Evolutionary conservation across 148 eudicot species (phyloP), one percentile per base, ranked within the genome.

Genomic region (Euryodendron excelsum): DNA sequence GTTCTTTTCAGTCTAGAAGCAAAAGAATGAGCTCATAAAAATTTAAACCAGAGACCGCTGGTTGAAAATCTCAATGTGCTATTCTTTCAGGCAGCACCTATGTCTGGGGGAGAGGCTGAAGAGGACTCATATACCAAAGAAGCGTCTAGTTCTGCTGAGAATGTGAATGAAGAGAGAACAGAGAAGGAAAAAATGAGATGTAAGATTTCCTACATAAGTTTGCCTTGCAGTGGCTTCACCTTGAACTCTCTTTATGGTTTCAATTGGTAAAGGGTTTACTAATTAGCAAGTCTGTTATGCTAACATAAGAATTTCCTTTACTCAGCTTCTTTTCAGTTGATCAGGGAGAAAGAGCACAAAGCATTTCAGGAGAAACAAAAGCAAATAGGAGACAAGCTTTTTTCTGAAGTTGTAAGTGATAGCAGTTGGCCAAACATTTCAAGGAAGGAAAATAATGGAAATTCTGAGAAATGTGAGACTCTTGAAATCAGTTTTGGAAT

Each of bases 1-100:
- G 48, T 36, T 50, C 33, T 33, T 55, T 73, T 36, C 17, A 34
- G 47, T 73, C 47, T 11, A 20, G 27, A 52, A 55, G 13, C 20
- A 6, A 74, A 59, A 36, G 20, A 39, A 55, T 74, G 21, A 11
- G 37, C 66, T 58, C 8, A 25, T 1, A 47, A 34, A 56, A 37
- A 34, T 56, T 0, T 39, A 59, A 37, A 23, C 23, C 1, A 58
- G 41, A n/a, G 18, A 74, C n/a, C 39, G 15, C 23, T 39, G 37
- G 53, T 59, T 59, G 50, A 59, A 23, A 13, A 41, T 41, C 41
- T 8, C n/a, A 27, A 8, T 41, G 15, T 58, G 36, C 34, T 60
- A 39, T 74, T 59, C 52, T 60, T 55, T 59, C 77, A 74, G 77
- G 68, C 3, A 25, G 36, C 18, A 25, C 68, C 23, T 60, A 9